Percentiles rank a stretch among this genome's conserved stretches.
These are phyloP conservation scores for Apiospora hydei DNA, from an alignment of 2,329 filamentous ascomycete species.

Conservation along the genomic window DNA sequence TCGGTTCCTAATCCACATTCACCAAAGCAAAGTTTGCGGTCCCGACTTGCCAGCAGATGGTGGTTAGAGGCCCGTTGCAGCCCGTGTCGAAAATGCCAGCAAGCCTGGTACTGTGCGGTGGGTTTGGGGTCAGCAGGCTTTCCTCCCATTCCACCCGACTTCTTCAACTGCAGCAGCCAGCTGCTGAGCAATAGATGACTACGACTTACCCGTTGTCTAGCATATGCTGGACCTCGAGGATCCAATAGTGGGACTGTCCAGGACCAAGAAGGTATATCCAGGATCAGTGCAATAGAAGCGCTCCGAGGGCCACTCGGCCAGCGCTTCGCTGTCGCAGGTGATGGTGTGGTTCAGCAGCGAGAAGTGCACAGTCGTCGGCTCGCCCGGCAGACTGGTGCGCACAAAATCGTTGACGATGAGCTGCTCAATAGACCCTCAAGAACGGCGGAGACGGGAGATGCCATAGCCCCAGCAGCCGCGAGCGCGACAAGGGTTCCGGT, in stretches of 20 bases:
- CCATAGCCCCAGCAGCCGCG: background rate
- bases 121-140: background rate
- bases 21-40: background rate
- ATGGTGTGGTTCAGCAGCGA: background rate
- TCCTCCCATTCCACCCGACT: too few relatives aligned
- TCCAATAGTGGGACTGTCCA: background rate
- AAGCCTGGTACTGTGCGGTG: background rate
- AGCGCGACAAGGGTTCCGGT: background rate
- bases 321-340: background rate
- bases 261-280: background rate
- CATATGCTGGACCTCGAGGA: background rate
- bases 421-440: background rate
- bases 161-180: background rate
- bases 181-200: too few relatives aligned
- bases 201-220: constrained; percentile 3
- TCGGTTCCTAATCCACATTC: background rate
- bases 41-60: constrained; percentile 1
- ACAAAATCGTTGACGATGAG: background rate
- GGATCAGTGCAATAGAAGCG: background rate
- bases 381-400: background rate
- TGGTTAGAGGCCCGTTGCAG: background rate
- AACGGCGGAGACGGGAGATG: background rate
- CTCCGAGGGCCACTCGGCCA: background rate
- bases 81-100: background rate
- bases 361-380: constrained; percentile 6